Evolutionary conservation across 257 asterid genomes (phyloP), one percentile per base, ranked within the genome.

Genomic region (Nicotiana tabacum): DNA sequence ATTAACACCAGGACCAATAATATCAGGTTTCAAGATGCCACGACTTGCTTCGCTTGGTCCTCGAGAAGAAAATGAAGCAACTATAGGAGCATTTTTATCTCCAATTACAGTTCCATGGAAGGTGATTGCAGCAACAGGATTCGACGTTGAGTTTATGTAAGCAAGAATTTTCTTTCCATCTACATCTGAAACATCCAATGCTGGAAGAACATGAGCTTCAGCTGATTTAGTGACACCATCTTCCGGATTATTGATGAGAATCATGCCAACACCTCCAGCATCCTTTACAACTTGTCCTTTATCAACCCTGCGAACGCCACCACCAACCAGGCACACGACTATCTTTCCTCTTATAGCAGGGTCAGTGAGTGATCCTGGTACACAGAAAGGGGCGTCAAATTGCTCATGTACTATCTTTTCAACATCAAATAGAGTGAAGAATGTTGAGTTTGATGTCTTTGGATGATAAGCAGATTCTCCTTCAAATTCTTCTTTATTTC

Each of bases 21-120:
- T 87, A 29, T 93, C 96, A 1, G 94, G 97, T 56, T 93, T 93
- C 16, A 93, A 65, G 56, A 93, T 90, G 0, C 96, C 94, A 0
- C 78, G 93, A 61, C 91, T 89, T 3, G 33, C 58, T 1, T 0
- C 0, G 69, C 62, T 89, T 0, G 97, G 96, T 2, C 97, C 97
- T 27, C 93, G 76, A 2, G 92, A 80, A 0, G 97, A 92, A 78
- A 88, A 92, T 0, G 80, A 64, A 2, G 92, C 89, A 16, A 92
- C 91, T 0, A 37, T 33, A 0, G 95, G 97, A 35, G 91, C 91
- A 7, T 66, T 74, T 13, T 66, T 46, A 3, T 87, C 90, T 0
- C 92, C 97, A 1, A 85, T 84, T 7, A 86, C 24, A 0, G 93
- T 91, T 64, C 93, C 93, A 64, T 81, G 83, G 86, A 88, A 91